Evolutionary conservation across 2,329 filamentous ascomycete species (phyloP), one percentile per base, ranked within the genome.

Genomic region (Fusarium caatingaense): DNA sequence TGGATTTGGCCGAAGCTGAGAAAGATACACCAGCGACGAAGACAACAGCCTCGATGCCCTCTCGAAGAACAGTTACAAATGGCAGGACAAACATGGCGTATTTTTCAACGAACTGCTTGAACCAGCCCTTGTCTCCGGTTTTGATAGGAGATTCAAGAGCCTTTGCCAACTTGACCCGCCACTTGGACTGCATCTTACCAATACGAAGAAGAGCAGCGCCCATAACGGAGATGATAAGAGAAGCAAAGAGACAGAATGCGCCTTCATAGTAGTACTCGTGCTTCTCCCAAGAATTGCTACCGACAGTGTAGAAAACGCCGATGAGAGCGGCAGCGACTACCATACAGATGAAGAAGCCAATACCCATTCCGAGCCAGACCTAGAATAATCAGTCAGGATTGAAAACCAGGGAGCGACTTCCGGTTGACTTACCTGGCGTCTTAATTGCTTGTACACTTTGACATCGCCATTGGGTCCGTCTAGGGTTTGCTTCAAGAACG

Each of bases 31-130:
- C 94, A 18, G 92, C 93, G 56, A 97, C 89, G 78, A 97, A 97
- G 25, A 97, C 87, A 37, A 97, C 91, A 1, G 92, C 93, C 78
- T 97, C 94, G 30, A 97, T 87, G 5, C 93, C 94, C 78, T 97
- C 93, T 37, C 94, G 86, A 16, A 97, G 82, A n/a, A 96, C 91
- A 0, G 93, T 97, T 77, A 97, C 86, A 80, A 97, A 97, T 2
- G 94, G 94, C 57, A 97, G 83, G 47, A 93, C 80, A 78, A 97
- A 96, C 91, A 97, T 93, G 76, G 90, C 89, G 76, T 97, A 96
- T 78, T 92, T 93, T 78, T 94, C 91, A 21, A 85, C 80, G 81
- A 88, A 92, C 58, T 83, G 80, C 80, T 91, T 91, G 67, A 94
- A 53, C 74, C 83, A 82, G 25, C 76, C 76, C 5, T 76, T 77